phyloP scores from a whole-genome alignment of 257 asterid species.

The Oldenlandia corymbosa region DNA sequence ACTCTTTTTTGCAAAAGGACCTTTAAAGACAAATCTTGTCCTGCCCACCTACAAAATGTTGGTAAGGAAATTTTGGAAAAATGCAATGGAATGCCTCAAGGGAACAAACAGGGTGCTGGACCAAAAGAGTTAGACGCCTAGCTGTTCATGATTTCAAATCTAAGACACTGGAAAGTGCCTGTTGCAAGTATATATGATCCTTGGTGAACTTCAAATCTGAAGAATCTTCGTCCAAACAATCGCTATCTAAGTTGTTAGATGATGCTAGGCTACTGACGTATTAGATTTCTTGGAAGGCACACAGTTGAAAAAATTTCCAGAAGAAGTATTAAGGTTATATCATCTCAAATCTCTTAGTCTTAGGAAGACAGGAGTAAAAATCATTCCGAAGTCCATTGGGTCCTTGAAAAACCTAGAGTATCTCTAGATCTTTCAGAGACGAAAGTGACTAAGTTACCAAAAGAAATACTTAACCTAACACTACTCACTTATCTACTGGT shows the following conservation, averaged over 20 bases:
- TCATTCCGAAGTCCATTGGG: conserved; percentile 10
- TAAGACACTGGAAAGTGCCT: neutral
- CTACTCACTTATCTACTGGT: conserved; percentile 7
- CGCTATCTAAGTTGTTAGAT: neutral
- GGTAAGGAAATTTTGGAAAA: neutral
- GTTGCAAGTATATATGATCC: conserved; percentile 14
- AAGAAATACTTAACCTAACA: conserved; percentile 8
- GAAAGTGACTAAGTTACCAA: conserved; percentile 5
- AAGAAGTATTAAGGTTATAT: conserved; percentile 5
- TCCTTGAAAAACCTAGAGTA: conserved; percentile 4
- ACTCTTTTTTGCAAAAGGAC: neutral
- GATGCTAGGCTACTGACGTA: neutral
- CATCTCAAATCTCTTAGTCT: conserved; percentile 9
- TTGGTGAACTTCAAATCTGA: neutral
- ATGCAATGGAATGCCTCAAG: neutral
- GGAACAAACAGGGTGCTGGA: neutral
- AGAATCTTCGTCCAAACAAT: neutral
- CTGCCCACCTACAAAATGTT: neutral
- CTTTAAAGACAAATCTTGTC: neutral
- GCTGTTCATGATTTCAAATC: neutral
- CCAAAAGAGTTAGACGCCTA: neutral
- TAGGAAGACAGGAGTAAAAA: neutral
- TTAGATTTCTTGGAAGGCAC: conserved; percentile 7
- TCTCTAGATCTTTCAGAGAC: conserved; percentile 4
- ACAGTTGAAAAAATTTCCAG: conserved; percentile 8